Percentiles rank a stretch among this genome's conserved stretches.
Conservation (phyloP, 1,284 basidiomycete genomes). For the Apiotrichum brassicae region DNA sequence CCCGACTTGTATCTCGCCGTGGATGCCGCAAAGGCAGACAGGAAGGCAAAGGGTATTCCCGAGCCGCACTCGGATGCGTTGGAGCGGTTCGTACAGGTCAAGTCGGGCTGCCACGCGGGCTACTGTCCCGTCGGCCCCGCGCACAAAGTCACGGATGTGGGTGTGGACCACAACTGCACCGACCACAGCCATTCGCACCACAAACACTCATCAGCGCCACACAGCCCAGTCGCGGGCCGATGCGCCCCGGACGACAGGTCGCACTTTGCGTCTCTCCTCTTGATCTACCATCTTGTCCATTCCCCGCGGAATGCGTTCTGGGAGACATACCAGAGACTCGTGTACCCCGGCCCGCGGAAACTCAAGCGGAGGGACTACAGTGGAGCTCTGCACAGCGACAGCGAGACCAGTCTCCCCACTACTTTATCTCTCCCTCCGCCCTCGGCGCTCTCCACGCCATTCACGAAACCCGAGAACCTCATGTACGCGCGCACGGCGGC, state of each 20-base stretch:
- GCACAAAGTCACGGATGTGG: too few relatives aligned
- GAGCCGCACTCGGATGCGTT: background rate
- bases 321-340: conserved; percentile 2
- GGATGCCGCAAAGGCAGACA: conserved; percentile 4
- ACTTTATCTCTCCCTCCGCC: too few relatives aligned
- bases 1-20: conserved; percentile 34
- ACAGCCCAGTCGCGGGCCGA: background rate
- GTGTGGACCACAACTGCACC: background rate
- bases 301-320: conserved; percentile 7
- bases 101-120: background rate
- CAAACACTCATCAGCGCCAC: background rate
- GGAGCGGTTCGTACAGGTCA: background rate
- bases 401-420: background rate
- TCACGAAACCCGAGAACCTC: background rate
- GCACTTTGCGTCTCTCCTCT: conserved; percentile 28
- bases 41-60: background rate
- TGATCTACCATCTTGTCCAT: conserved; percentile 35
- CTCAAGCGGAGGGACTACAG: background rate
- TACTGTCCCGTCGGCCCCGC: background rate
- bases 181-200: background rate
- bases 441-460: background rate
- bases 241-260: conserved; percentile 10
- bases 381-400: background rate
- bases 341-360: background rate
- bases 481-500: conserved; percentile 12